Base-by-base conservation (phyloP, 1,284 basidiomycete genomes). In the Trichosporon asahii region DNA sequence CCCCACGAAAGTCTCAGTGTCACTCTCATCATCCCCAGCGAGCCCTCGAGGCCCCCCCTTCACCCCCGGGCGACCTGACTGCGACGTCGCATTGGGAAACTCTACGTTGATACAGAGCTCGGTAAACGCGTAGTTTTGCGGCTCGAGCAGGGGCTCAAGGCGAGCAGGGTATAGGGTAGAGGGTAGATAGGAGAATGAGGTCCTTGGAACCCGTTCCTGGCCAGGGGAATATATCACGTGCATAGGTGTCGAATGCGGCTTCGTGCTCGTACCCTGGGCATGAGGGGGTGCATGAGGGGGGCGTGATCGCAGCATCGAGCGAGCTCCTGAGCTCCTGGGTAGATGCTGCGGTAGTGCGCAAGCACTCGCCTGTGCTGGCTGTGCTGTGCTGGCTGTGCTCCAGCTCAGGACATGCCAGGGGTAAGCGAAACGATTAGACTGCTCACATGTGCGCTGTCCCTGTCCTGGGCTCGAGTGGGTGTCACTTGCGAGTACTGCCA, bases 401-500 rank as follows among this genome's bases (percentile, higher is more conserved):
- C n/a, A n/a, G n/a, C 2, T n/a, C 57, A 33, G 29, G 15, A 14
- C 2, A 11, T 11, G 14, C 18, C 29, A 61, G 57, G 57, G 57
- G 57, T 29, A 15, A 31, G 31, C 35, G 57, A 33, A 61, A 61
- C 57, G 29, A 33, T 61, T 61, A 61, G 57, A 23, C 57, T 61
- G 57, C 57, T 61, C 57, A 61, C 57, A 61, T 61, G 57, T 31
- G n/a, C 29, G 27, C n/a, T 14, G 25, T 15, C 55, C 35, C 57
- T n/a, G 27, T 31, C 49, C 49, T 21, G 21, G 57, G 57, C 27
- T n/a, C 1, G 11, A 21, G 15, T 27, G 53, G 53, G 53, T 57
- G 53, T 61, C 29, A 61, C 57, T 27, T 8, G 9, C 35, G 9
- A 2, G 2, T 37, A 4, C 4, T 33, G 29, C 57, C 27, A 31